phyloP scores from a whole-genome alignment of 2,329 filamentous ascomycete species.

The Coleophoma crateriformis region DNA sequence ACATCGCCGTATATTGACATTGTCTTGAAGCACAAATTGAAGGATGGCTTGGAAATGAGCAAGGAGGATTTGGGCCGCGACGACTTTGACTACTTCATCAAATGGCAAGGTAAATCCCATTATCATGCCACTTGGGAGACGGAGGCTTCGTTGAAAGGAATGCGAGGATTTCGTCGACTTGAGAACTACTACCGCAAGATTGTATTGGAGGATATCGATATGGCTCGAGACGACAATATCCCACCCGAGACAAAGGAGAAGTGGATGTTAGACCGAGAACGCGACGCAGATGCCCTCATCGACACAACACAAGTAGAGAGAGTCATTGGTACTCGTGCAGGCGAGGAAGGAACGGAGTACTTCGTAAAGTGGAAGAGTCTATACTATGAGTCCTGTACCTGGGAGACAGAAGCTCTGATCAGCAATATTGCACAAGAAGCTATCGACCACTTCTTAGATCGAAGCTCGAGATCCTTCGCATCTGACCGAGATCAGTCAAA shows the following conservation, averaged over 20 bases:
- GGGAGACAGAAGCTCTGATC: conserved; percentile 76
- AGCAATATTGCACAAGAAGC: conserved; percentile 77
- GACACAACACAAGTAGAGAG: conserved; percentile 92
- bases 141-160: conserved; percentile 65
- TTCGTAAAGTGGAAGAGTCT: conserved; percentile 96
- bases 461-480: conserved; percentile 71
- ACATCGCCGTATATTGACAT: conserved; percentile 83
- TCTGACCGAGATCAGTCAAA: conserved; percentile 78
- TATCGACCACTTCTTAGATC: conserved; percentile 87
- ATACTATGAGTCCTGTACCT: conserved; percentile 90
- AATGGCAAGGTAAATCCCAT: conserved; percentile 95
- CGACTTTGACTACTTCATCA: conserved; percentile 89
- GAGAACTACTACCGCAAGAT: conserved; percentile 92
- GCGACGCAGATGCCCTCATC: conserved; percentile 79
- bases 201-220: conserved; percentile 72
- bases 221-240: conserved; percentile 68
- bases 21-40: conserved; percentile 79
- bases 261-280: conserved; percentile 91
- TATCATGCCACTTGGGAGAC: conserved; percentile 95
- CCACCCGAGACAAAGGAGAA: conserved; percentile 85
- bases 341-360: conserved; percentile 80
- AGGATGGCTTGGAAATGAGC: conserved; percentile 57
- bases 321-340: conserved; percentile 77
- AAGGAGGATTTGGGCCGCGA: conserved; percentile 53
- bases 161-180: conserved; percentile 79